phyloP scores from a whole-genome alignment of 2,329 filamentous ascomycete genomes.

The Helminthosporium solani region DNA sequence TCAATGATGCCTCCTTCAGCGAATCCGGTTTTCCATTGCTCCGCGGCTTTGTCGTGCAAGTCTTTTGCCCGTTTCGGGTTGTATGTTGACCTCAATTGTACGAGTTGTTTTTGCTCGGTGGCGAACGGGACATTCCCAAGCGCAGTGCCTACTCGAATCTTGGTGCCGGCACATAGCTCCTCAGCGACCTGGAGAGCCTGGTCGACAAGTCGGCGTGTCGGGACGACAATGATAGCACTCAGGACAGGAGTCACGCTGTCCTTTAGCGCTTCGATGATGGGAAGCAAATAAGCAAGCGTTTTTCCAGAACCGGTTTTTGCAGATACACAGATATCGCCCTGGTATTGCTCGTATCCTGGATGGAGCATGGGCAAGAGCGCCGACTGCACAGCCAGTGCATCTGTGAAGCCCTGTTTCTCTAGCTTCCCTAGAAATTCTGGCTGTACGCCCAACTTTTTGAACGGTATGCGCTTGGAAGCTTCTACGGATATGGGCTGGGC shows the following conservation, averaged over 20 bases:
- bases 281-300: conserved; percentile 86
- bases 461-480: conserved; percentile 60
- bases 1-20: conserved; percentile 41
- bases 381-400: conserved; percentile 78
- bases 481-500: conserved; percentile 71
- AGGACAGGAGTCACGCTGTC: conserved; percentile 64
- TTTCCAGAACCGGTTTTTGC: conserved; percentile 96
- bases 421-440: conserved; percentile 62
- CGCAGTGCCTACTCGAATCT: conserved; percentile 76
- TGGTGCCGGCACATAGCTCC: conserved; percentile 67
- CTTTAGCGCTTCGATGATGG: conserved; percentile 76
- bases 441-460: conserved; percentile 64
- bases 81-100: conserved; percentile 61
- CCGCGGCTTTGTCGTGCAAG: conserved; percentile 45
- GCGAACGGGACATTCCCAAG: conserved; percentile 76
- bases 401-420: conserved; percentile 65
- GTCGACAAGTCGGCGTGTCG: conserved; percentile 84
- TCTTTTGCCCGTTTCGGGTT: conserved; percentile 61
- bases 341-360: conserved; percentile 59
- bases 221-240: conserved; percentile 80
- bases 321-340: conserved; percentile 82
- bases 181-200: conserved; percentile 81
- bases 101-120: conserved; percentile 62
- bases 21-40: conserved; percentile 32
- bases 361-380: conserved; percentile 78